These are phyloP conservation scores for Chaetomium sp. DNA, from an alignment of 2,329 filamentous ascomycete genomes.

Conservation along the genomic window DNA sequence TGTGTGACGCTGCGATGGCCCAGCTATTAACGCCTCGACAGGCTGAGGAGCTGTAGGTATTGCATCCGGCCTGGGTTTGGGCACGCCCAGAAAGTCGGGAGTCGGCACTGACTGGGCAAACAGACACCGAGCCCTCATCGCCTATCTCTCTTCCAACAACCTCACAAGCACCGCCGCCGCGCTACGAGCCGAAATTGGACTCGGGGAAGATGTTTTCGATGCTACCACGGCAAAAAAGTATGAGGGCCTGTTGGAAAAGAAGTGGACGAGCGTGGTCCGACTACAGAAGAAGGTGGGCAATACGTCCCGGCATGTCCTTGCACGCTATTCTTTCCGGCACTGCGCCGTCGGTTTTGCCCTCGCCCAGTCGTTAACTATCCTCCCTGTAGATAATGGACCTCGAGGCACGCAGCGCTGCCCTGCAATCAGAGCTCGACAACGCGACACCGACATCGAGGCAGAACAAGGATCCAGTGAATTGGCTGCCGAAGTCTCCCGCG, in stretches of 20 bases:
- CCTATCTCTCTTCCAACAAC: constrained; percentile 77
- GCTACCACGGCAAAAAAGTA: constrained; percentile 87
- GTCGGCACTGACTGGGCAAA: constrained; percentile 23
- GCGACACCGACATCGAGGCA: constrained; percentile 74
- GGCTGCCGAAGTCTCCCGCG: constrained; percentile 82
- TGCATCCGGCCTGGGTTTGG: constrained; percentile 5
- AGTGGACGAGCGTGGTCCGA: constrained; percentile 95
- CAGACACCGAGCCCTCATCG: constrained; percentile 92
- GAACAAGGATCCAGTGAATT: constrained; percentile 81
- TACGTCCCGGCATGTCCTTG: constrained; percentile 4
- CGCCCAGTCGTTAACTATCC: constrained; percentile 22
- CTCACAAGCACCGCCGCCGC: constrained; percentile 69
- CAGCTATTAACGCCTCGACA: constrained; percentile 76
- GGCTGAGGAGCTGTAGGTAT: constrained; percentile 82
- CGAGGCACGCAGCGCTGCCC: constrained; percentile 69
- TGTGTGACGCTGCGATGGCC: constrained; percentile 59
- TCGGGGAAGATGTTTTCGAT: constrained; percentile 73
- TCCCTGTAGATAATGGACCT: constrained; percentile 81
- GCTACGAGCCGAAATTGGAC: constrained; percentile 74
- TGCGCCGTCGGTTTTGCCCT: background rate
- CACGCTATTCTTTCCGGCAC: background rate
- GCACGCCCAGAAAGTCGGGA: background rate
- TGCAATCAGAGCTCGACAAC: constrained; percentile 84
- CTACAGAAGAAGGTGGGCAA: constrained; percentile 83
- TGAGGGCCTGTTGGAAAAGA: constrained; percentile 91